These are phyloP conservation scores for Primulina huaijiensis DNA, from an alignment of 257 asterid genomes.

Conservation along the genomic window DNA sequence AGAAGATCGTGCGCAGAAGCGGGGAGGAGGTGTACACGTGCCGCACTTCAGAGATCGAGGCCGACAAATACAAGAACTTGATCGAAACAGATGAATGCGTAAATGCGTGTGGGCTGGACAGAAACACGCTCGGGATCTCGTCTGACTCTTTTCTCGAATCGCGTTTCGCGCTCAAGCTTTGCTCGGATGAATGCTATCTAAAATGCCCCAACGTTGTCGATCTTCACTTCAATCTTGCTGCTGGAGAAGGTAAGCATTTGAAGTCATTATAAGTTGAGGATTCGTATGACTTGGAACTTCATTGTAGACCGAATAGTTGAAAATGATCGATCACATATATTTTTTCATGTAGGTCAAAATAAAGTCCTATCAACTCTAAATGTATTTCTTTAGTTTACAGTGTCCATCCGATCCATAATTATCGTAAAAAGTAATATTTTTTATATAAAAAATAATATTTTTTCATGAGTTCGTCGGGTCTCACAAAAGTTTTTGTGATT, in stretches of 20 bases:
- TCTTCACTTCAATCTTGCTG: conserved; percentile 83
- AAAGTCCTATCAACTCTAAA: too few relatives aligned
- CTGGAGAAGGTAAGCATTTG: conserved; percentile 56
- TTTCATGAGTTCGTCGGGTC: too few relatives aligned
- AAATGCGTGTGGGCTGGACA: conserved; percentile 54
- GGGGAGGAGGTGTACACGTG: conserved; percentile 47
- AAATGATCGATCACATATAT: too few relatives aligned
- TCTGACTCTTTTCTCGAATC: conserved; percentile 68
- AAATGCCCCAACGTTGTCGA: conserved; percentile 68
- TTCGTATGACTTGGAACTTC: too few relatives aligned
- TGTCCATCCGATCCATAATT: too few relatives aligned
- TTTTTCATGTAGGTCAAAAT: too few relatives aligned
- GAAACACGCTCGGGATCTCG: conserved; percentile 70
- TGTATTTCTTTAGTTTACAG: too few relatives aligned
- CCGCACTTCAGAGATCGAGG: conserved; percentile 58
- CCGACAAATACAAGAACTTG: conserved; percentile 40
- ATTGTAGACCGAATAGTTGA: too few relatives aligned
- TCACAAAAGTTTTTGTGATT: too few relatives aligned
- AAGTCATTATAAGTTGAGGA: too few relatives aligned
- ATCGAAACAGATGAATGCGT: conserved; percentile 69
- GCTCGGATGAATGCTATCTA: conserved; percentile 58
- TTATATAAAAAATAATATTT: too few relatives aligned
- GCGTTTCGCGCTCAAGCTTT: conserved; percentile 48
- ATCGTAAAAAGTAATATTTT: too few relatives aligned
- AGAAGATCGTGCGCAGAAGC: conserved; percentile 32